These are phyloP conservation scores for Sanguinoderma infundibulare DNA, from an alignment of 1,284 basidiomycete genomes.

Conservation along the genomic window DNA sequence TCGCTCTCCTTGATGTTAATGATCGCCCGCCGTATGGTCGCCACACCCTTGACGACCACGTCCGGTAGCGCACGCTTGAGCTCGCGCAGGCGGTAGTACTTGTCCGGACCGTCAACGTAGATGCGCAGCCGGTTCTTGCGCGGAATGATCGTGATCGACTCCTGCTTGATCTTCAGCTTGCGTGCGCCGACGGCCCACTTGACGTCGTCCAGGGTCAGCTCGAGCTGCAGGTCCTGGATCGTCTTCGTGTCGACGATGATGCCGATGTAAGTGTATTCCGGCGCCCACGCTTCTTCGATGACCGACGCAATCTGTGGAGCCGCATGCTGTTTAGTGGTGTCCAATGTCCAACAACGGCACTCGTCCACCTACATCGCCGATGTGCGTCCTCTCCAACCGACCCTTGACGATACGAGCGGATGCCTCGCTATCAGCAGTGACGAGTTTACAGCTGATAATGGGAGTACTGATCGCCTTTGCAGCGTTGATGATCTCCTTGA, in stretches of 20 bases:
- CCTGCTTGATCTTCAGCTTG: conserved; percentile 93
- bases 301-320: conserved; percentile 79
- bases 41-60: conserved; percentile 93
- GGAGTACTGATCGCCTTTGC: conserved; percentile 97
- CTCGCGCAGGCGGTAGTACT: conserved; percentile 88
- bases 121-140: conserved; percentile 85
- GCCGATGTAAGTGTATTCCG: conserved; percentile 91
- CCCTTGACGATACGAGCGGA: conserved; percentile 98
- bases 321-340: not conserved
- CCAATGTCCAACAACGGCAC: not conserved
- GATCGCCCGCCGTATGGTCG: conserved; percentile 86
- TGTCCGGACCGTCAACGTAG: conserved; percentile 84
- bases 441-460: conserved; percentile 96
- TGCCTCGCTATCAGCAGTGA: conserved; percentile 82
- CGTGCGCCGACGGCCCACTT: conserved; percentile 88
- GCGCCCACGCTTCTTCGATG: conserved; percentile 96
- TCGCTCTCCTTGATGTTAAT: conserved; percentile 92
- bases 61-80: conserved; percentile 82
- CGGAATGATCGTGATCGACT: conserved; percentile 79
- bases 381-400: conserved; percentile 91
- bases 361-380: conserved; percentile 92
- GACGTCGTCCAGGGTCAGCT: conserved; percentile 92
- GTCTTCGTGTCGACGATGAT: conserved; percentile 92
- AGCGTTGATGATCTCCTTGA: conserved; percentile 99
- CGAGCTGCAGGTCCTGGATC: conserved; percentile 92